phyloP scores from a whole-genome alignment of 202 grass and related monocot species.

The Saccharum hybrid region DNA sequence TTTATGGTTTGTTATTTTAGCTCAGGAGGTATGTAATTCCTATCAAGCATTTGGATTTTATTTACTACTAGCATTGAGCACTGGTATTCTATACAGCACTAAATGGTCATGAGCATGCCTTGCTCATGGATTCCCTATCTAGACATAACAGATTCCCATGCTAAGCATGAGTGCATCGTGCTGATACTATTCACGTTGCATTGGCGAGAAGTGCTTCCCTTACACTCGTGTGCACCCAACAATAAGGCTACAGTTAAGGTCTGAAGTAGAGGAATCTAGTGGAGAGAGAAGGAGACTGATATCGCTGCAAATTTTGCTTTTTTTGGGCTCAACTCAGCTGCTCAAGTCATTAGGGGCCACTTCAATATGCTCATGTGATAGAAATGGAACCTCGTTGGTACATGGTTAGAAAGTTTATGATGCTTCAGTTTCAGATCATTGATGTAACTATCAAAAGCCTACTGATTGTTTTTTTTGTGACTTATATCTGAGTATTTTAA shows the following conservation, averaged over 20 bases:
- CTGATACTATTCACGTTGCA: neutral
- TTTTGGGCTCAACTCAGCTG: neutral
- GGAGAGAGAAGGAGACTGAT: neutral
- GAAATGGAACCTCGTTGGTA: constrained; percentile 9
- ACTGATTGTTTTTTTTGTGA: neutral
- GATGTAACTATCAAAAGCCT: neutral
- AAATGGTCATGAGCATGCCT: neutral
- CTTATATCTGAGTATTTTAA: neutral
- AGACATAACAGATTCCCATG: neutral
- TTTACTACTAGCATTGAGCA: neutral
- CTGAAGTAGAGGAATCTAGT: neutral
- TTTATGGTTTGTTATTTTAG: neutral
- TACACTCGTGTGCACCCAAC: neutral
- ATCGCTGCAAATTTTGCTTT: neutral
- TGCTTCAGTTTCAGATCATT: constrained; percentile 2
- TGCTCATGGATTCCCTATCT: neutral
- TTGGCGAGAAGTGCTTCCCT: neutral
- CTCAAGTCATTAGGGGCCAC: neutral
- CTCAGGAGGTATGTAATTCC: neutral
- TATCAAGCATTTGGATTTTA: neutral
- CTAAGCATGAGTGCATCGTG: neutral
- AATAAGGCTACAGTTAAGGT: neutral
- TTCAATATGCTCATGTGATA: neutral
- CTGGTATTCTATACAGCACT: neutral
- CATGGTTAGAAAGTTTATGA: neutral